Base-by-base conservation (phyloP, 768 basidiomycete genomes). In the Clitopilus passeckerianus region DNA sequence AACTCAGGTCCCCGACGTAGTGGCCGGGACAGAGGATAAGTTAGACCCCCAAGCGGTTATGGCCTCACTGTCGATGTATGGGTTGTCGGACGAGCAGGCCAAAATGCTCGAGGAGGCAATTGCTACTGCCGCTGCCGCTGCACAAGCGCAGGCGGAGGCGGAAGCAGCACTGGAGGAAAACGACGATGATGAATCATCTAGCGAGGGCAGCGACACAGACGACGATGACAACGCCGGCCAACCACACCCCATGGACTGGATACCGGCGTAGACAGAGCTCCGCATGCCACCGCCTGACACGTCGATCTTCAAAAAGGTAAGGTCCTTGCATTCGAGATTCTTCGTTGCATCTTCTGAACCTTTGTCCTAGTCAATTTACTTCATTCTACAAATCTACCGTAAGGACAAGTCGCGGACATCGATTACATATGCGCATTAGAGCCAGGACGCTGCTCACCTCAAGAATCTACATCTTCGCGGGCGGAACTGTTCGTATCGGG, bases 101-200 rank as follows among this genome's bases (percentile, higher is more conserved):
- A 81, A 78, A 60, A 69, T 87, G 62, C 74, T 91, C 15, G 87
- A 90, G 67, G 80, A 85, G 61, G 89, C 89, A 0, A 90, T 91
- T 54, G 85, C 86, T 24, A 87, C 79, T 64, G 89, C 89, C 1
- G 86, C 90, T 9, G 82, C 82, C 34, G 87, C 86, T 33, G 89
- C 89, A 0, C 88, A 89, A 63, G 86, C 87, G 18, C 88, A 89
- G 65, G 89, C 89, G 0, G 89, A 91, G 63, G 90, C 89, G 0
- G 88, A 91, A 63, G 88, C 89, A 2, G 87, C 86, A 0, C 67
- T 87, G 57, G 89, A 90, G 67, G 89, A 89, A 65, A 84, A 87
- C 60, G 85, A 83, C 35, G 85, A 86, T 9, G 79, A 76, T 0
- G 75, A 80, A 55, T 33, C 30, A 33, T 55, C 54, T 12, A 77